A percentile compares a stretch with the other conserved stretches of the same genome.
Evolutionary conservation across 208 protist genomes (phyloP).

Genomic region (Trypanosoma melophagium): DNA sequence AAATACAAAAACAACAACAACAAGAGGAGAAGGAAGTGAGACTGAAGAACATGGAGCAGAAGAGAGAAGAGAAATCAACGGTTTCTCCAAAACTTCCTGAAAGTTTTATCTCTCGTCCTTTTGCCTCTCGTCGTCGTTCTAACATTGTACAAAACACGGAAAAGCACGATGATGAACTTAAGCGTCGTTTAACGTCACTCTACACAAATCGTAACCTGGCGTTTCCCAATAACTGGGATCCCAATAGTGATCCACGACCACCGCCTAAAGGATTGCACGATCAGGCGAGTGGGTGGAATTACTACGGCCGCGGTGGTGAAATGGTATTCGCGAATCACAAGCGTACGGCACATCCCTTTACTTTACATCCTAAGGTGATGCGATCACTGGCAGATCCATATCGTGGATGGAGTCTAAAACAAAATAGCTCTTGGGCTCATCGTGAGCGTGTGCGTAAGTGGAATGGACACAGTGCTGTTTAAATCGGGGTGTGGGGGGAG

Average conservation of each 20-base stretch:
- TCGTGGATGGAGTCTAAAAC: conserved; percentile 69
- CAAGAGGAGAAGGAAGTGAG: neutral
- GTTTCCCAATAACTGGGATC: conserved; percentile 37
- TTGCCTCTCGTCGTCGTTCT: conserved; percentile 29
- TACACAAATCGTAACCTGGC: conserved; percentile 27
- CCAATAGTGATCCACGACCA: conserved; percentile 72
- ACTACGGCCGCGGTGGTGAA: conserved; percentile 77
- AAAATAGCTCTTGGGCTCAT: conserved; percentile 82
- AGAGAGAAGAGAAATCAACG: conserved; percentile 23
- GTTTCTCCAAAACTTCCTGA: neutral
- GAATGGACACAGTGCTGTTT: conserved; percentile 81
- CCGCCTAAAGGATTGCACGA: conserved; percentile 82
- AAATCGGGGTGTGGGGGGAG: neutral
- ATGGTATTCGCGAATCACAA: conserved; percentile 81
- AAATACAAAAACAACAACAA: neutral
- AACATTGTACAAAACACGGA: conserved; percentile 47
- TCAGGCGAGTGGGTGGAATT: conserved; percentile 81
- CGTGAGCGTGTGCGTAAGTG: conserved; percentile 86
- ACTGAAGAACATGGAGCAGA: neutral
- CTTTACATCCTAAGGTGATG: conserved; percentile 87
- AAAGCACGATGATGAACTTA: conserved; percentile 48
- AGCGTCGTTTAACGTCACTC: conserved; percentile 32
- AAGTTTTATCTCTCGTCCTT: conserved; percentile 1
- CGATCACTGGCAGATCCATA: conserved; percentile 70
- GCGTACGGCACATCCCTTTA: conserved; percentile 59